A percentile compares a stretch with the other conserved stretches of the same genome.
phyloP scores from a whole-genome alignment of 2,329 filamentous ascomycete species.

The Apiospora rasikravindrae region DNA sequence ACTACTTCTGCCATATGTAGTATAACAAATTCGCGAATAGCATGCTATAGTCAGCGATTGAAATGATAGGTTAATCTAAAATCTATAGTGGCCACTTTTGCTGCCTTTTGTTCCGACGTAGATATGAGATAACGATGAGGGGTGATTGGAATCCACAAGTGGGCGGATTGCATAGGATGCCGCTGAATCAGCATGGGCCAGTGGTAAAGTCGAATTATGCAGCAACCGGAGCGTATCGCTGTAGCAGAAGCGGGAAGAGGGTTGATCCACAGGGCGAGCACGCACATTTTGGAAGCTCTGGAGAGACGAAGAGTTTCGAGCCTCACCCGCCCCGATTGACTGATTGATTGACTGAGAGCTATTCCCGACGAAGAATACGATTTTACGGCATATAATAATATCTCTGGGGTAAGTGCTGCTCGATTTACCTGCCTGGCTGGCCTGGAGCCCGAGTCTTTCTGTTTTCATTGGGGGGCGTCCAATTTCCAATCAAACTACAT shows the following conservation, averaged over 20 bases:
- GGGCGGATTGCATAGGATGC: neutral
- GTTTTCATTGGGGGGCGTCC: conserved; percentile 3
- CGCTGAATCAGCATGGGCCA: neutral
- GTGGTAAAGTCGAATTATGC: neutral
- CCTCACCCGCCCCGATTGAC: conserved; percentile 25
- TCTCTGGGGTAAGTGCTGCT: conserved; percentile 28
- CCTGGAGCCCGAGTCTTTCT: neutral
- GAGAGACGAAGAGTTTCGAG: conserved; percentile 29
- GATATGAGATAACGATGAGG: neutral
- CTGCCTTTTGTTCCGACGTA: neutral
- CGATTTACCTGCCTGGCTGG: conserved; percentile 11
- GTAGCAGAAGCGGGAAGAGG: conserved; percentile 22
- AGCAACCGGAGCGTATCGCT: neutral
- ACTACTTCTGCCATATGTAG: neutral
- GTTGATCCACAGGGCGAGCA: conserved; percentile 28
- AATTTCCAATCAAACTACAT: conserved; percentile 15
- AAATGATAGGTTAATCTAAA: neutral
- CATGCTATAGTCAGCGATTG: neutral
- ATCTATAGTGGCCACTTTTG: neutral
- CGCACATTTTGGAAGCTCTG: conserved; percentile 40
- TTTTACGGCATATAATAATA: conserved; percentile 27
- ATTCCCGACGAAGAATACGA: conserved; percentile 23
- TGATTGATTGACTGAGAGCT: conserved; percentile 26
- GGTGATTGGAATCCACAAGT: neutral
- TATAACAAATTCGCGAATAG: neutral